Evolutionary conservation across 2,329 filamentous ascomycete species (phyloP), one percentile per base, ranked within the genome.

Genomic region (Cercospora berteroae): DNA sequence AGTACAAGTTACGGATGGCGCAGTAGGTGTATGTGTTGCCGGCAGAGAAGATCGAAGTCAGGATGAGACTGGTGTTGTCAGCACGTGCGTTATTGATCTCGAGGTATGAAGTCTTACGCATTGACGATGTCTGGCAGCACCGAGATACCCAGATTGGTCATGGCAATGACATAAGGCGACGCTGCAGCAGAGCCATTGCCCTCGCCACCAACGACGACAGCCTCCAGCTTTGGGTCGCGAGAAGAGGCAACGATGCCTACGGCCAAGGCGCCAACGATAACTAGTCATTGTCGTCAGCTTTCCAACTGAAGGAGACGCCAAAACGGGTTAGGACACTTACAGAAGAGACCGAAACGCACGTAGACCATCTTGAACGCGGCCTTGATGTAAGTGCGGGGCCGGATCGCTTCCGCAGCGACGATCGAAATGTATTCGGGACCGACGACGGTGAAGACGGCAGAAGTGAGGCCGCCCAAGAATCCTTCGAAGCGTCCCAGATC

Each of bases 11-110:
- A 39, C 85, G 83, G 27, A 82, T 83, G 1, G 83, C 83, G 64
- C 82, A 83, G 77, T 86, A 87, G 10, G 82, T 83, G 74, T 85
- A 86, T 2, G 83, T 84, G 74, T 87, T 87, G 18, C 83, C 85
- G 8, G 85, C 84, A 1, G 83, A 85, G 76, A 86, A 86, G 70
- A 86, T 85, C 20, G 82, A 84, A 1, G 84, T 86, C 61, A 86
- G 74, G 79, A 79, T 67, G 9, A 79, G 68, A 7, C 70, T 71
- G 66, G 33, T 9, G 39, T 66, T 60, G 20, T 64, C 12, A 52
- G 63, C 36, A 12, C 25, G 12, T 27, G 31, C n/a, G 18, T 31
- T 3, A 23, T 50, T 13, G 16, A n/a, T 20, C 6, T 7, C 12
- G 31, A 6, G 4, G 16, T 9, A n/a, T 18, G 31, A 18, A 31